A percentile compares a stretch with the other conserved stretches of the same genome.
Evolutionary conservation across 75 land plant species (phyloP).

Genomic region (Selaginella tamariscina): DNA sequence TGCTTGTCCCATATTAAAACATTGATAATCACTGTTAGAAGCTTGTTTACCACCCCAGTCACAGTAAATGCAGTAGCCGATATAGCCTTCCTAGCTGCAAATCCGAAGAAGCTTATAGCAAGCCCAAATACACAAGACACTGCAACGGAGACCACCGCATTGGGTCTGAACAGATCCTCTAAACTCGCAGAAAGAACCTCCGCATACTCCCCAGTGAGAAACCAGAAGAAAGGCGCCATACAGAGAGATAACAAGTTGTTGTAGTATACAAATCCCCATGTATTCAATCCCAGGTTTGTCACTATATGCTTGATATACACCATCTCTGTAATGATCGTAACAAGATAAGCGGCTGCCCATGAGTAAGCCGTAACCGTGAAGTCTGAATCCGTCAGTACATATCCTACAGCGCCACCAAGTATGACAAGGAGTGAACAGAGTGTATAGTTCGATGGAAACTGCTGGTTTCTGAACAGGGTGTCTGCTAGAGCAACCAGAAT

Average conservation of each 20-base stretch:
- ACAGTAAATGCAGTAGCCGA: constrained; percentile 31
- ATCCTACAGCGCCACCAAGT: constrained; percentile 22
- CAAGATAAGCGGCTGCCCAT: constrained; percentile 26
- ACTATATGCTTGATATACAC: constrained; percentile 31
- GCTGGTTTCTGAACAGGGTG: constrained; percentile 22
- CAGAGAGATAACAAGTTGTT: constrained; percentile 21
- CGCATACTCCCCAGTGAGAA: constrained; percentile 59
- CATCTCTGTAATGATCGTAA: constrained; percentile 27
- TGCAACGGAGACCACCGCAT: constrained; percentile 24
- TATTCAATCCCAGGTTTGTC: constrained; percentile 24
- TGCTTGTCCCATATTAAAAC: constrained; percentile 31
- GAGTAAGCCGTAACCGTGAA: constrained; percentile 30
- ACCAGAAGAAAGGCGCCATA: constrained; percentile 63
- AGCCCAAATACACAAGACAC: constrained; percentile 24
- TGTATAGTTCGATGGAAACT: constrained; percentile 17
- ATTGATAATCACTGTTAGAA: constrained; percentile 24
- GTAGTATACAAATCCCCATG: constrained; percentile 31
- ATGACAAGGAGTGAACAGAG: constrained; percentile 21
- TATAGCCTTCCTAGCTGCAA: constrained; percentile 26
- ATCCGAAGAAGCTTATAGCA: constrained; percentile 31
- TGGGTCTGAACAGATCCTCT: constrained; percentile 20
- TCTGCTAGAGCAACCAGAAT: constrained; percentile 26
- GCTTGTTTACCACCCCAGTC: constrained; percentile 29
- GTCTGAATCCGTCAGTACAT: constrained; percentile 21
- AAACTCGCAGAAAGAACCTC: constrained; percentile 33